Conservation (phyloP, 805 yeast genomes). For the Zygoascus ofunaensis region DNA sequence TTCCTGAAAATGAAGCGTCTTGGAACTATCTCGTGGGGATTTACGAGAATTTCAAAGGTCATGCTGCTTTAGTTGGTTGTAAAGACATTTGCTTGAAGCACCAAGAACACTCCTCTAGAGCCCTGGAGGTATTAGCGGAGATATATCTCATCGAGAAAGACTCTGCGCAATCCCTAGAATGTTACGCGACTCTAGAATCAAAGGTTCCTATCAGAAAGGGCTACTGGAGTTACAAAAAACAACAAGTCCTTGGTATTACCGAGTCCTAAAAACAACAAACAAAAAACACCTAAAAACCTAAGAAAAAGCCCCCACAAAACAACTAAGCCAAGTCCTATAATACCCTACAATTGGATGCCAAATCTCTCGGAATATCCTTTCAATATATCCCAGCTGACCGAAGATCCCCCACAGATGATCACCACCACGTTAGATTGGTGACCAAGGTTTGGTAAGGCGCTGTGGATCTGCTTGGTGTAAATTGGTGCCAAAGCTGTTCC, state of each 20-base stretch:
- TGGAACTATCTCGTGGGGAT: slow-evolving; percentile 79
- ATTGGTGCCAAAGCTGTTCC: slow-evolving; percentile 54
- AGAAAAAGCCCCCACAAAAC: no score
- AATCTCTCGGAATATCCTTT: slow-evolving; percentile 18
- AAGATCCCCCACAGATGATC: slow-evolving; percentile 52
- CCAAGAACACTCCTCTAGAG: slow-evolving; percentile 41
- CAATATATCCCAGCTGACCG: slow-evolving; percentile 21
- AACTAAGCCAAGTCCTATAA: neutral
- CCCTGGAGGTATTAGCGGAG: slow-evolving; percentile 53
- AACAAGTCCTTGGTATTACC: slow-evolving; percentile 1
- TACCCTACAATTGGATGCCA: slow-evolving; percentile 14
- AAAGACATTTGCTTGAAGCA: slow-evolving; percentile 29
- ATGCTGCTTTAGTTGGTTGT: neutral
- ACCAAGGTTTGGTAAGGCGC: slow-evolving; percentile 19
- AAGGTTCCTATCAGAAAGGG: slow-evolving; percentile 55
- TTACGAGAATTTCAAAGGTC: slow-evolving; percentile 25
- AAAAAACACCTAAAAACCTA: no score
- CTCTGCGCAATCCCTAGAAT: slow-evolving; percentile 30
- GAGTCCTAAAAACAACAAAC: no score
- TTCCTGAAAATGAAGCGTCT: slow-evolving; percentile 75
- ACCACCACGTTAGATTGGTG: slow-evolving; percentile 41
- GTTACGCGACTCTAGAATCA: slow-evolving; percentile 44
- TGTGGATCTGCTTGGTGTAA: slow-evolving; percentile 18
- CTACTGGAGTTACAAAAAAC: slow-evolving; percentile 44
- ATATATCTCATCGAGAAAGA: slow-evolving; percentile 34